Conservation (phyloP, 2,329 filamentous ascomycete genomes). For the Bipolaris sorokiniana region DNA sequence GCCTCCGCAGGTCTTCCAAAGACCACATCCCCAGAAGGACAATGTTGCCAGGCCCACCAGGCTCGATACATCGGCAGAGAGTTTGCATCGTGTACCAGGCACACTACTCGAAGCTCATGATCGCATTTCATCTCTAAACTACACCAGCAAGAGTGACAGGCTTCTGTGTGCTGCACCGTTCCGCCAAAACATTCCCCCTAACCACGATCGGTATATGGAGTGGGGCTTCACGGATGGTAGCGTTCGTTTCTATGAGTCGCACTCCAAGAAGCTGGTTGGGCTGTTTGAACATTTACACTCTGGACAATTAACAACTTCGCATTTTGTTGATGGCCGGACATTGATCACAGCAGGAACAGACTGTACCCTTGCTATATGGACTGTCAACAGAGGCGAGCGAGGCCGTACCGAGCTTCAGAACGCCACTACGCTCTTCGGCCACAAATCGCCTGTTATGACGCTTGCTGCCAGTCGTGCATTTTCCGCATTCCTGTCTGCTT, state of each 20-base stretch:
- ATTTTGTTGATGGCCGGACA: constrained; percentile 88
- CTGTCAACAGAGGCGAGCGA: constrained; percentile 68
- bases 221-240: constrained; percentile 96
- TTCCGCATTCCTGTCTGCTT: constrained; percentile 84
- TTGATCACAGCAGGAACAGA: constrained; percentile 92
- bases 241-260: constrained; percentile 86
- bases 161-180: constrained; percentile 84
- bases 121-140: constrained; percentile 77
- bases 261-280: constrained; percentile 81
- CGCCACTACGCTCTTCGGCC: constrained; percentile 83
- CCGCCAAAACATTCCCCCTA: constrained; percentile 82
- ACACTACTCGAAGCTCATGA: constrained; percentile 79
- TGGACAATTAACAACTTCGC: constrained; percentile 81
- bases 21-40: constrained; percentile 78
- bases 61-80: constrained; percentile 78
- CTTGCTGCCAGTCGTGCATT: constrained; percentile 88
- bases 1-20: constrained; percentile 89
- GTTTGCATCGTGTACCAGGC: constrained; percentile 77
- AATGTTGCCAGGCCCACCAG: constrained; percentile 68
- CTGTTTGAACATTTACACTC: constrained; percentile 94
- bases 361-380: constrained; percentile 87
- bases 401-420: constrained; percentile 75
- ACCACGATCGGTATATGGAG: constrained; percentile 89
- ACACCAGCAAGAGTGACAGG: constrained; percentile 79
- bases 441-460: constrained; percentile 80